Base-by-base conservation (phyloP, 2,329 filamentous ascomycete genomes). In the Ophidiomyces ophidiicola region DNA sequence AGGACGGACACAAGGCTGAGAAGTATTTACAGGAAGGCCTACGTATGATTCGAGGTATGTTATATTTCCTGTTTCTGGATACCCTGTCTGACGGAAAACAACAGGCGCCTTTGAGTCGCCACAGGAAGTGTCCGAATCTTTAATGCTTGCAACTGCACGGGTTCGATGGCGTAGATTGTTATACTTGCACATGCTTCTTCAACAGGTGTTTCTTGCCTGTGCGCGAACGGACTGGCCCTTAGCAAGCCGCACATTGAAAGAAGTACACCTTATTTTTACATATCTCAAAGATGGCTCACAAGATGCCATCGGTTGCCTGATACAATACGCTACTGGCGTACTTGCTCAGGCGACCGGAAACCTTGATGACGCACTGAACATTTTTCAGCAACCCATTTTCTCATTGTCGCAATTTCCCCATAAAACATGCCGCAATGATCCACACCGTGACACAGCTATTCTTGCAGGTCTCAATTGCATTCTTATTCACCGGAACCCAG, bases 321-420 rank as follows among this genome's bases (percentile, higher is more conserved):
- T 74, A 5, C 63, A 74, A 30, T 94, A 94, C 57, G 73, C 94
- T 12, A 67, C 71, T 1, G 87, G 81, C 0, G 72, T 82, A 5
- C 80, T 85, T 49, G 67, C 77, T 37, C 88, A 94, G 62, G 82
- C 80, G 12, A 78, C 71, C 4, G 86, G 85, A 11, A 70, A 85
- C 46, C 67, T 90, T 1, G 64, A 73, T n/a, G 62, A 64, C 2
- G 86, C 88, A 3, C 62, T 86, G 10, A 50, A 64, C 3, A 69
- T 79, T 6, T 94, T 83, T 58, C 69, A 73, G 44, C 70, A 76
- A 28, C 62, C 70, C 1, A 60, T 65, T 12, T 77, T 93, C 48
- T 62, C 64, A 1, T 59, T 84, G 1, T 56, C 62, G 6, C 53
- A 34, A 1, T 23, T 58, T 14, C 47, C 51, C 39, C 58, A 55